These are phyloP conservation scores for Trichoderma harzianum DNA, from an alignment of 2,329 filamentous ascomycete species.

Conservation along the genomic window DNA sequence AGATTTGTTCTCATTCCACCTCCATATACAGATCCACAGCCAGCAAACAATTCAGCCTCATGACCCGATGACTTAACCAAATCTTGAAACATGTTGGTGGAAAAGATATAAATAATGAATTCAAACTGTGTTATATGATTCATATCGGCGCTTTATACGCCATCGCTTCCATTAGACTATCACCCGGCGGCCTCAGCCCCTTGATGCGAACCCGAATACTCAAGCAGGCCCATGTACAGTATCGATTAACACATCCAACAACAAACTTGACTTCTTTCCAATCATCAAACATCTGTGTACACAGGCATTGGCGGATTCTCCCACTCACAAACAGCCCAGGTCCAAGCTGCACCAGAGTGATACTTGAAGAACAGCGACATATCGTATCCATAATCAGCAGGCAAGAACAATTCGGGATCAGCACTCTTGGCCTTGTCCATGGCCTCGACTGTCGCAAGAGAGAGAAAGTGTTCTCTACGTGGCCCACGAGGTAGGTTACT, in stretches of 20 bases:
- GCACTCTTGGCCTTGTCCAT: constrained; percentile 43
- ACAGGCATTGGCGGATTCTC: constrained; percentile 35
- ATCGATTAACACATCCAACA: background rate
- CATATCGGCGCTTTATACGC: background rate
- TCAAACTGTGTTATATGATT: background rate
- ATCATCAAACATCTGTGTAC: constrained; percentile 31
- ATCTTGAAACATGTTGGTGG: background rate
- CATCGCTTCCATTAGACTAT: background rate
- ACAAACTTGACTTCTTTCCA: background rate
- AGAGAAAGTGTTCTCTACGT: constrained; percentile 52
- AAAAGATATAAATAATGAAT: background rate
- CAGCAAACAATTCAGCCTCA: background rate
- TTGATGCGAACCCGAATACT: background rate
- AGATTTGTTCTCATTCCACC: background rate
- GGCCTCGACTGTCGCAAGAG: constrained; percentile 54
- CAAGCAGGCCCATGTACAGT: background rate
- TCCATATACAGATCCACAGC: background rate
- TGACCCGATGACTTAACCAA: background rate
- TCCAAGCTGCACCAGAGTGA: constrained; percentile 37
- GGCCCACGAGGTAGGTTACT: constrained; percentile 33
- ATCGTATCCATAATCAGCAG: constrained; percentile 36
- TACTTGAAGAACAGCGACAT: constrained; percentile 35
- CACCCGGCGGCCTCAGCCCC: background rate
- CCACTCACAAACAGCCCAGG: constrained; percentile 35
- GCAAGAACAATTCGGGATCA: constrained; percentile 34